Conservation (phyloP, 495 filamentous ascomycete genomes). For the Chaetomidium leptoderma region DNA sequence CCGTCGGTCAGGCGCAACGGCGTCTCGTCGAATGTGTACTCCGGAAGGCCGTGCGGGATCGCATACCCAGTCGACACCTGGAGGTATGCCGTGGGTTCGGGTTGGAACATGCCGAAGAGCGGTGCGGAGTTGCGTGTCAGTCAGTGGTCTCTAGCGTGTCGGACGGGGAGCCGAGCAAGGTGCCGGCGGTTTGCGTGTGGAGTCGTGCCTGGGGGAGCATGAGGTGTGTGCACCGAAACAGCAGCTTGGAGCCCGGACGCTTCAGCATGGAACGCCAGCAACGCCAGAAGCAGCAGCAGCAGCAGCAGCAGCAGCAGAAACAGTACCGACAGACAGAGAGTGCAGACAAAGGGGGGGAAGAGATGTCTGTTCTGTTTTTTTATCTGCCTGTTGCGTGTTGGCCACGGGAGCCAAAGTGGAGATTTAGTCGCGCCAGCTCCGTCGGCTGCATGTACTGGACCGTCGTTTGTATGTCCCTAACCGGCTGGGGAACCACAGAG, state of each 20-base stretch:
- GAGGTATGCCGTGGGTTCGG: constrained; percentile 48
- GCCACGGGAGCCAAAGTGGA: constrained; percentile 4
- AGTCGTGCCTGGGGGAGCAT: constrained; percentile 1
- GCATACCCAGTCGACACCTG: constrained; percentile 38
- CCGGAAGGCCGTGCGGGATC: constrained; percentile 36
- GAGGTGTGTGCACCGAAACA: constrained; percentile 13
- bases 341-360: constrained; percentile 3
- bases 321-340: not conserved
- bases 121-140: constrained; percentile 5
- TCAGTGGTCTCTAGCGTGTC: constrained; percentile 3
- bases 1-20: constrained; percentile 34
- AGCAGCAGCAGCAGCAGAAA: not conserved
- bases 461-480: constrained; percentile 16
- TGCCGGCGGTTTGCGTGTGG: not conserved
- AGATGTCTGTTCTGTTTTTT: constrained; percentile 11
- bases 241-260: not conserved
- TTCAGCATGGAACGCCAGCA: constrained; percentile 9
- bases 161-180: not conserved
- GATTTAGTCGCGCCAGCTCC: constrained; percentile 1
- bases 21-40: constrained; percentile 44
- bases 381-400: constrained; percentile 12
- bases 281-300: not conserved
- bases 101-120: constrained; percentile 49
- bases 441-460: constrained; percentile 21
- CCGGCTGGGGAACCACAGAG: constrained; percentile 17